Evolutionary conservation across 163 green algal genomes (phyloP), one percentile per base, ranked within the genome.

Genomic region (Scenedesmus sp.): DNA sequence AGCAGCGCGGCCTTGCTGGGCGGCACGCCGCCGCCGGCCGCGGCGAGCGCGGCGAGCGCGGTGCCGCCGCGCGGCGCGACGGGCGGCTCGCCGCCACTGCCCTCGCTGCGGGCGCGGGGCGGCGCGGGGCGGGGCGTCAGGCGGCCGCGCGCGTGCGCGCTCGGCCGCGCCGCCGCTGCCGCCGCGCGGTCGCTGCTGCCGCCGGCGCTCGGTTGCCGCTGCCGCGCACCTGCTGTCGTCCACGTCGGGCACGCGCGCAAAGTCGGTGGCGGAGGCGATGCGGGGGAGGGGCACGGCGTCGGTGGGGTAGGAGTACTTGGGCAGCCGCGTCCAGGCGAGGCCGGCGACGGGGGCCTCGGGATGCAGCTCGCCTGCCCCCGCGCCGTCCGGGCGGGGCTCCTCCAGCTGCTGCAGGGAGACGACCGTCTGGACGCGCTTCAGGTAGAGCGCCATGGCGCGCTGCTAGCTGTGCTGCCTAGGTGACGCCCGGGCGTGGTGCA

Each of bases 401-500:
- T 85, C 78, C 9, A 91, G 80, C 84, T 93, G 89, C 63, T 82
- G 78, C 14, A 93, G 67, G 26, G 84, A 91, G 26, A 87, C 77
- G 18, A 93, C 80, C 51, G 89, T 91, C 53, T 83, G 56, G 2
- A 82, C 70, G 34, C 83, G 87, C 24, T 73, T 77, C 3, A 92
- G 44, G 6, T 63, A 85, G 17, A 89, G 72, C 34, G 80, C 56
- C 83, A 89, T 88, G 34, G 33, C 62, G 47, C n/a, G n/a, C 2
- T 44, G 26, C 14, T 60, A 31, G 42, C 14, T 71, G 22, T 71
- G 22, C 24, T 71, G 33, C 22, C 15, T 11, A 70, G 28, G n/a
- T 47, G 60, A 18, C 11, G n/a, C 36, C 10, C 22, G 13, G 13
- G 4, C 4, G 7, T n/a, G 36, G n/a, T n/a, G n/a, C n/a, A n/a